Conservation (phyloP, 2,329 filamentous ascomycete genomes). For the Pseudogymnoascus sp. region DNA sequence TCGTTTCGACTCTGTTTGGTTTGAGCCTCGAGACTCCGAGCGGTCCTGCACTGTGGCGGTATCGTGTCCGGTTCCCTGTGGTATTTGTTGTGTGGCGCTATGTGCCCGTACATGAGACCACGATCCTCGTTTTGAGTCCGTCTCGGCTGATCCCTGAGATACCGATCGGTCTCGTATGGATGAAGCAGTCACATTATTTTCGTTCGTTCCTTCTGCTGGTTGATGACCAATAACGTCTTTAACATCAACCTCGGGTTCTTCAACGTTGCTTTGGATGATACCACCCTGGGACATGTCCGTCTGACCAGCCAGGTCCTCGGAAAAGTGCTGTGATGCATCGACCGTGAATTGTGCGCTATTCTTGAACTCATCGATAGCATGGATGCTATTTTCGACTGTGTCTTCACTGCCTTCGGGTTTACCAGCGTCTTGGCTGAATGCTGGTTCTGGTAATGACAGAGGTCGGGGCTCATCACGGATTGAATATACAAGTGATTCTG, state of each 20-base stretch:
- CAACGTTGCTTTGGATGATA: neutral
- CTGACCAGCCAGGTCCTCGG: neutral
- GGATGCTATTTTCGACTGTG: neutral
- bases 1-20: neutral
- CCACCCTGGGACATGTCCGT: neutral
- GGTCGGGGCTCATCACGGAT: neutral
- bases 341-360: too few relatives aligned
- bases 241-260: neutral
- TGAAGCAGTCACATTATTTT: neutral
- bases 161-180: neutral
- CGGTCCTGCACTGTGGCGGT: neutral
- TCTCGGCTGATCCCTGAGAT: neutral
- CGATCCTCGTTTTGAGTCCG: neutral
- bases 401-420: neutral
- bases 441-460: neutral
- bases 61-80: neutral
- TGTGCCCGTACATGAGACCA: neutral
- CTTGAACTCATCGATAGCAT: neutral
- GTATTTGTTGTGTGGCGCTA: neutral
- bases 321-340: neutral
- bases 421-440: neutral
- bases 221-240: neutral
- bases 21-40: neutral
- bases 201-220: neutral
- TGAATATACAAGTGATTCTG: neutral